phyloP scores from a whole-genome alignment of 352 stramenopile genomes.

The Globisporangium nunn region DNA sequence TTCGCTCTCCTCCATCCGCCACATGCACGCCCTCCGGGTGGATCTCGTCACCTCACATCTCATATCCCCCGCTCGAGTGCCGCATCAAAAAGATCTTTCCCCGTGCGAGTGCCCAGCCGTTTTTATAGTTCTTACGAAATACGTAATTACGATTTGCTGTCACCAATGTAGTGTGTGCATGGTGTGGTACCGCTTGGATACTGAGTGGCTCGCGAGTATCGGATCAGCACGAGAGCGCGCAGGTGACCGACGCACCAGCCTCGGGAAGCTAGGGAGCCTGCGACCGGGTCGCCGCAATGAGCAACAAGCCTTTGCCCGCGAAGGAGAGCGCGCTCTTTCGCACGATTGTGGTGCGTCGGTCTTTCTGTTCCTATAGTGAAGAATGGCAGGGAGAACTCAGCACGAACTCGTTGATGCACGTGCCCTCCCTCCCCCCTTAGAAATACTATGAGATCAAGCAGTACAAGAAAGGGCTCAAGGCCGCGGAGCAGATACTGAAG shows the following conservation, averaged over 20 bases:
- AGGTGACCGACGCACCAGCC: background rate
- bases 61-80: background rate
- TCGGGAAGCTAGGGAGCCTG: background rate
- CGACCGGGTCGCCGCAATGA: background rate
- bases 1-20: no score
- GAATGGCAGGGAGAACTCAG: background rate
- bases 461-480: constrained; percentile 98
- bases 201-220: background rate
- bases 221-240: background rate
- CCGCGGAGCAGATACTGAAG: constrained; percentile 92
- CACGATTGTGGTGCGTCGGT: constrained; percentile 82
- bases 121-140: background rate
- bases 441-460: constrained; percentile 98
- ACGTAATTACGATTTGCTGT: background rate
- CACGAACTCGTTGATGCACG: background rate
- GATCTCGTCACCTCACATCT: no score
- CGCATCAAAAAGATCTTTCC: background rate
- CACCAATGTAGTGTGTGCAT: background rate
- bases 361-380: background rate
- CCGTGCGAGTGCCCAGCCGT: background rate
- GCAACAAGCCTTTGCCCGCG: constrained; percentile 70
- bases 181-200: background rate
- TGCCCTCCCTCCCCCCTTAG: constrained; percentile 14
- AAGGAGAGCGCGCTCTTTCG: constrained; percentile 96
- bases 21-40: no score